These are phyloP conservation scores for Tetraselmis striata DNA, from an alignment of 139 green algal genomes.

Conservation along the genomic window DNA sequence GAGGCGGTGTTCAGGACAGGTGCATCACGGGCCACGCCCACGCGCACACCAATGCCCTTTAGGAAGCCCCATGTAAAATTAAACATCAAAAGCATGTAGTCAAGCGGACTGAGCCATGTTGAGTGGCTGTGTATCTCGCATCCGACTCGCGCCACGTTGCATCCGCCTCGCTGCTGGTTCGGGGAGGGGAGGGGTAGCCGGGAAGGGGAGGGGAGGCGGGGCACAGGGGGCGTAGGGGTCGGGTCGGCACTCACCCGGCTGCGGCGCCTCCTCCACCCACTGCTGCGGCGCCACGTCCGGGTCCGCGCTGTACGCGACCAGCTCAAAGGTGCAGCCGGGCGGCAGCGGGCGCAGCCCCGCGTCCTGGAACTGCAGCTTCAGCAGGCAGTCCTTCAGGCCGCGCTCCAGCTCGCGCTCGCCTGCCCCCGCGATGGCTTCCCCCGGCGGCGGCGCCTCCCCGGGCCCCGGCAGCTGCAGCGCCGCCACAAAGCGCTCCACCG, in stretches of 20 bases:
- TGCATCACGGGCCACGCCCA: no score
- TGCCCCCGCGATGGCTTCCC: background rate
- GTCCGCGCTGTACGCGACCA: conserved; percentile 28
- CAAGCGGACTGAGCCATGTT: no score
- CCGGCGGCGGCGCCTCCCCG: conserved; percentile 2
- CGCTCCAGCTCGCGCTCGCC: conserved; percentile 25
- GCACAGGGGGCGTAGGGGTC: no score
- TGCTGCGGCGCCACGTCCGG: conserved; percentile 7
- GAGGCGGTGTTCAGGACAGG: no score
- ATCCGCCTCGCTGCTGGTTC: no score
- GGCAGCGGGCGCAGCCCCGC: conserved; percentile 23
- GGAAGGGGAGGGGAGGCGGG: no score
- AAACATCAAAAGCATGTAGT: no score
- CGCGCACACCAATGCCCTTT: no score
- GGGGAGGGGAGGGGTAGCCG: no score
- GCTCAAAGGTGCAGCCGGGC: conserved; percentile 35
- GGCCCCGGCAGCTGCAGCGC: conserved; percentile 17
- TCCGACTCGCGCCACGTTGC: no score
- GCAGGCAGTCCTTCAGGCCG: conserved; percentile 20
- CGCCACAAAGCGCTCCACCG: conserved; percentile 35
- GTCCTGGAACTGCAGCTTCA: conserved; percentile 43
- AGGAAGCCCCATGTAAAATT: no score
- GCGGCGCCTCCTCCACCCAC: conserved; percentile 33
- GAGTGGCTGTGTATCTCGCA: no score
- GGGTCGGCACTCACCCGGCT: conserved; percentile 2